Evolutionary conservation across 805 yeast species (phyloP).

Genomic region (Brettanomyces custersianus): DNA sequence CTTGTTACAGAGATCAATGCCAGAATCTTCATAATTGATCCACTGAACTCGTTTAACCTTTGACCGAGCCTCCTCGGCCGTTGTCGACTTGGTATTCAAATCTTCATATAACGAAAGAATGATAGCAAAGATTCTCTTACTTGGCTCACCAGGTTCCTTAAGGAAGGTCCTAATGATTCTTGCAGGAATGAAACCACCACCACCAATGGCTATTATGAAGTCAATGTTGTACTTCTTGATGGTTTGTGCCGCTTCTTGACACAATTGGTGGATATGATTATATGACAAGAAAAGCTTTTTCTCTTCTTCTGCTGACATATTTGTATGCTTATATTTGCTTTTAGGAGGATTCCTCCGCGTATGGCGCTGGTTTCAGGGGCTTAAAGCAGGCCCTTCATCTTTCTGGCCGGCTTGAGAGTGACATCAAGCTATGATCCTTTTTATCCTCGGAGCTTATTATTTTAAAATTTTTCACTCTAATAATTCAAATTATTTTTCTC

Average conservation of each 20-base stretch:
- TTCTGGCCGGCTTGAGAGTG: no score
- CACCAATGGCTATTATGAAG: constrained; percentile 85
- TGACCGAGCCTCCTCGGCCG: constrained; percentile 51
- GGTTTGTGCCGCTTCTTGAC: constrained; percentile 40
- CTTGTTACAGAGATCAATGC: constrained; percentile 55
- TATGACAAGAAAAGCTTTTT: constrained; percentile 66
- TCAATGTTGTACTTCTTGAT: constrained; percentile 74
- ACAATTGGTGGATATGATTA: constrained; percentile 65
- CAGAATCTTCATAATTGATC: constrained; percentile 67
- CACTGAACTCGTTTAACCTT: constrained; percentile 73
- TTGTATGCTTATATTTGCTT: neutral
- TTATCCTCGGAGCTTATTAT: neutral
- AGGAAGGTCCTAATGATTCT: constrained; percentile 89
- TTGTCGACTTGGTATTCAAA: constrained; percentile 49
- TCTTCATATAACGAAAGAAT: constrained; percentile 89
- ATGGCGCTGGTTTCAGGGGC: no score
- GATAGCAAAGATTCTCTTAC: constrained; percentile 90
- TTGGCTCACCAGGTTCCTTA: constrained; percentile 80
- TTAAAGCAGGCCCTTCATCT: no score
- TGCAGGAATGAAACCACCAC: constrained; percentile 92
- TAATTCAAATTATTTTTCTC: neutral
- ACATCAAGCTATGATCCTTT: neutral
- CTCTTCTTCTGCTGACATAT: constrained; percentile 9
- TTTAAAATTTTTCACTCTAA: neutral
- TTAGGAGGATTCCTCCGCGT: no score